phyloP scores from a whole-genome alignment of 768 basidiomycete genomes.

The Lactarius psammicola region DNA sequence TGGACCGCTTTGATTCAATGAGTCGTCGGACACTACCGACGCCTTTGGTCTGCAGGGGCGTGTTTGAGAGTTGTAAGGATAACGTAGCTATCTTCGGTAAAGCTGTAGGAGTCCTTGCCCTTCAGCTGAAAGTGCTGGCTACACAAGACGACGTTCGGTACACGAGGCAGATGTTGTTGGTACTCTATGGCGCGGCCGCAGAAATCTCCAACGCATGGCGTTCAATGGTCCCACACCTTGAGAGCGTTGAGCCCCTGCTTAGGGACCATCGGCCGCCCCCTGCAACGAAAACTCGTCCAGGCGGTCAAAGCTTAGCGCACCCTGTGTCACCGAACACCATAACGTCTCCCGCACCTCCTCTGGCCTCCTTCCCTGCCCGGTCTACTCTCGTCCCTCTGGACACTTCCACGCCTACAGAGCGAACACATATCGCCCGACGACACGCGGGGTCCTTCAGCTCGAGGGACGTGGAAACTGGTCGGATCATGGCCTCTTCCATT shows the following conservation, averaged over 20 bases:
- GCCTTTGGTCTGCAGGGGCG: constrained; percentile 65
- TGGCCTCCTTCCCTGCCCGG: constrained; percentile 15
- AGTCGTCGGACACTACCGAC: constrained; percentile 69
- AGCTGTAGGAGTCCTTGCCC: constrained; percentile 76
- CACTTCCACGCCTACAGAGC: constrained; percentile 29
- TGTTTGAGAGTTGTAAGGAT: constrained; percentile 83
- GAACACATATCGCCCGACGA: constrained; percentile 58
- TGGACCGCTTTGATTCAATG: constrained; percentile 88
- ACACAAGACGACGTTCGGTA: constrained; percentile 81
- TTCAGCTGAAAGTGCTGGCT: constrained; percentile 78
- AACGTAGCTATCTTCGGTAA: constrained; percentile 82
- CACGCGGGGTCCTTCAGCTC: constrained; percentile 96
- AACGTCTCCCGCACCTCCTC: constrained; percentile 36
- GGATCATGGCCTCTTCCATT: constrained; percentile 67
- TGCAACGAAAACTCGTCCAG: constrained; percentile 35
- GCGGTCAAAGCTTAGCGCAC: constrained; percentile 32
- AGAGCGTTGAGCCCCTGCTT: constrained; percentile 64
- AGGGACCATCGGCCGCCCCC: constrained; percentile 43
- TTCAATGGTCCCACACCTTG: constrained; percentile 63
- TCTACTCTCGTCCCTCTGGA: constrained; percentile 33
- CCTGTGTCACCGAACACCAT: constrained; percentile 30
- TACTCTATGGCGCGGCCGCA: constrained; percentile 85
- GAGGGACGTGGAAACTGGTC: constrained; percentile 89
- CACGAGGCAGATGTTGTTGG: constrained; percentile 79
- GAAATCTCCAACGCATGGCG: constrained; percentile 89